Evolutionary conservation across 371 early-diverging fungal species (phyloP), one percentile per base, ranked within the genome.

Genomic region (Syncephalastrum contaminatum): DNA sequence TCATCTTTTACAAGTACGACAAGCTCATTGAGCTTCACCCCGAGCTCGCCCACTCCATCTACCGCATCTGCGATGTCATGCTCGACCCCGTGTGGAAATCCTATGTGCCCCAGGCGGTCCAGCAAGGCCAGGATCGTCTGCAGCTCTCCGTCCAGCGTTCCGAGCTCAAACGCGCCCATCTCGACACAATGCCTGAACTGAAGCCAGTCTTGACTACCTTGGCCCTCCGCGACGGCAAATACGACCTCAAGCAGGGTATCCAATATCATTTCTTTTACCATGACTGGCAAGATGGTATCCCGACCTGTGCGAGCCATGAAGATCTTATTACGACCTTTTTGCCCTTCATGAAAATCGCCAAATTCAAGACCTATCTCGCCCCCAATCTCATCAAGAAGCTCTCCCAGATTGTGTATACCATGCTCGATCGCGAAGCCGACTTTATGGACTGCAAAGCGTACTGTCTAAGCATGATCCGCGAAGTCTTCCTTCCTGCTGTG

Each of bases 401-500:
- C 2, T 61, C 74, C 14, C 56, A 72, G 8, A 69, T 80, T 10
- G 62, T 77, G 3, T 63, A 63, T 8, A 64, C 70, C n/a, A 47
- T 77, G 1, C 25, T 84, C 13, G 67, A 70, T 13, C 66, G 70
- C 2, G 62, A 61, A 19, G 15, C 48, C 2, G 71, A 66, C 14
- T 57, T 64, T 13, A 63, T 71, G 3, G 56, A 47, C 4, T 39
- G 61, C 25, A 60, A 66, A 7, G 16, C 52, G 1, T 66, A 72
- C 4, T 91, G 91, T 80, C 48, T 86, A 3, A 77, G 77, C 15
- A 80, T 92, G 69, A 57, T 86, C 4, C 76, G 90, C 6, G 69
- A 85, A 30, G 79, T 85, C 60, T 66, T 95, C 4, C 63, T 95
- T 13, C 94, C 95, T 1, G 83, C 91, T 0, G 68, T 89, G 6